Evolutionary conservation across 2,329 filamentous ascomycete genomes (phyloP).

Genomic region (Fusarium heterosporum): DNA sequence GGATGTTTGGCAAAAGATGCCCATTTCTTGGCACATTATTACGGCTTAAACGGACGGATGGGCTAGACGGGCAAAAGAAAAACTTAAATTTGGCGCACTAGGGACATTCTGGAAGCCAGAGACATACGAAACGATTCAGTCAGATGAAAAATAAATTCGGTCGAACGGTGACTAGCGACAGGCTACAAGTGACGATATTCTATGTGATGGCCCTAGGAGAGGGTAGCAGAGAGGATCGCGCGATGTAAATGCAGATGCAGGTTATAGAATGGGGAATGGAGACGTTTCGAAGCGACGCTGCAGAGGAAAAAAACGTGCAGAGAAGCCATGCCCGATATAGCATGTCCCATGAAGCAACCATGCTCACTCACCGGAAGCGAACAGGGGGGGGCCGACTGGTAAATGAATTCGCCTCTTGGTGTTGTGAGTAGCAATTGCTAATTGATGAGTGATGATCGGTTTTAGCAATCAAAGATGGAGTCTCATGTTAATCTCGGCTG

Average conservation of each 20-base stretch:
- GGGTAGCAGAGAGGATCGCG: slow-evolving; percentile 41
- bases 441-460: not conserved
- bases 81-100: not conserved
- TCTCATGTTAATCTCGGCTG: slow-evolving; percentile 26
- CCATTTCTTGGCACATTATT: not conserved
- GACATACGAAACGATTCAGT: slow-evolving; percentile 1
- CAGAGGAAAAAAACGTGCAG: slow-evolving; percentile 28
- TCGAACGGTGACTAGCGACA: slow-evolving; percentile 3
- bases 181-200: slow-evolving; percentile 9
- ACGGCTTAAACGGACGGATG: slow-evolving; percentile 12
- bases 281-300: slow-evolving; percentile 18
- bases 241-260: not conserved
- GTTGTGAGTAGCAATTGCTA: slow-evolving; percentile 1
- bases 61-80: not conserved
- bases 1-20: not conserved
- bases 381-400: slow-evolving; percentile 13
- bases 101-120: slow-evolving; percentile 19
- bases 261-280: slow-evolving; percentile 7
- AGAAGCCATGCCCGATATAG: slow-evolving; percentile 43
- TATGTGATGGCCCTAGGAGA: slow-evolving; percentile 11
- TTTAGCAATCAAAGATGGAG: not conserved
- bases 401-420: slow-evolving; percentile 21
- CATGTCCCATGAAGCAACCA: slow-evolving; percentile 45
- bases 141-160: slow-evolving; percentile 10
- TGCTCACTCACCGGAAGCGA: slow-evolving; percentile 32